Base-by-base conservation (phyloP, 2,329 filamentous ascomycete species). In the Pseudocercospora fijiensis region DNA sequence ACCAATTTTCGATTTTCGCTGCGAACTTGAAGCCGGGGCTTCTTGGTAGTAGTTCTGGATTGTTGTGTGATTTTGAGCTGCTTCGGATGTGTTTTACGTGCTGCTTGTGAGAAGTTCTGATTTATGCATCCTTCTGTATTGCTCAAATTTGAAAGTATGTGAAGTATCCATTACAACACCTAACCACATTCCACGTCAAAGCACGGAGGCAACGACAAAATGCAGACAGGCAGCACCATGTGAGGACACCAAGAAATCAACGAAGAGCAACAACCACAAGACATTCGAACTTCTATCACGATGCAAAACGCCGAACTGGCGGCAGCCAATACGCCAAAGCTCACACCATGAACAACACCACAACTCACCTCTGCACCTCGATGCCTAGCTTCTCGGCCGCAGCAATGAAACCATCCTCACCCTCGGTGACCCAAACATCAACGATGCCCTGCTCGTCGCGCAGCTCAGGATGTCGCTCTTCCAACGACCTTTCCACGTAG, bases 401-500 rank as follows among this genome's bases (percentile, higher is more conserved):
- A 8, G 74, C 72, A 6, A 81, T 61, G 51, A 83, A 83, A 77
- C 89, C 80, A 8, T 78, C 81, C 55, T 84, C 80, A 10, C 75
- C 78, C 64, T 80, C 69, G 11, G 74, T 76, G 26, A 90, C 67
- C 85, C 86, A 89, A 55, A 89, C 72, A 75, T 91, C 88, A 9
- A 90, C 87, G 82, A 85, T 89, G 20, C 83, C 81, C 69, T 84
- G 78, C 20, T 83, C 81, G 67, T 84, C 78, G 24, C 84, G 77
- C 4, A 85, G 83, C 18, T 69, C 59, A 8, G 71, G 70, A 85
- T 85, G 88, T 6, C 79, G 81, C 76, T 93, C 90, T 76, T 96
- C 91, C 49, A 75, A 69, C 2, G 77, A 75, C 63, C 91, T 81
- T 78, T 91, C 89, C 2, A 95, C 85, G 73, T 92, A 95, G 2